Evolutionary conservation across 2,329 filamentous ascomycete genomes (phyloP).

Genomic region (Diaporthe citriasiana): DNA sequence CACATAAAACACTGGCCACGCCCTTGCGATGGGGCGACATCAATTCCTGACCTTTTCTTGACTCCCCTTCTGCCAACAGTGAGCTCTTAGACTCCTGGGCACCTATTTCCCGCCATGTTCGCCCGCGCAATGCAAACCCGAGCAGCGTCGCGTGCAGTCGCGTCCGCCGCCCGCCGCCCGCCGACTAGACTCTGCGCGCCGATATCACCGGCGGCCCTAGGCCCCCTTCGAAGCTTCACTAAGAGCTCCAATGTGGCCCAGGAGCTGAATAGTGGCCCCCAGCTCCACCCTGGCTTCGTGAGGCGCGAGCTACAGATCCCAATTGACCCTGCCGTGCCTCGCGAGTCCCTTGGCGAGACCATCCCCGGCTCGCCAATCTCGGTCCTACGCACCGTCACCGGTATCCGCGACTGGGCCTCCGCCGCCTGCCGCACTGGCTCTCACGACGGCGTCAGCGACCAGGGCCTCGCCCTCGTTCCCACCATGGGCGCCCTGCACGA

Average conservation of each 20-base stretch:
- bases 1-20: conserved; percentile 33
- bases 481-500: conserved; percentile 98
- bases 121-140: conserved; percentile 36
- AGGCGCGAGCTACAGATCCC: conserved; percentile 35
- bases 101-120: conserved; percentile 6
- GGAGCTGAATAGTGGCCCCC: background rate
- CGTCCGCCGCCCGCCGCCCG: background rate
- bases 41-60: conserved; percentile 36
- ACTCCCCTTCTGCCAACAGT: background rate
- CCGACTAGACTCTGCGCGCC: background rate
- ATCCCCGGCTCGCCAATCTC: conserved; percentile 73
- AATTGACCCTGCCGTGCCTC: conserved; percentile 38
- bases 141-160: conserved; percentile 34
- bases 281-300: background rate
- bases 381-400: conserved; percentile 81
- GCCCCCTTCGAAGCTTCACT: conserved; percentile 4
- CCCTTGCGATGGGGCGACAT: conserved; percentile 36
- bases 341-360: conserved; percentile 54
- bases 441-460: conserved; percentile 72
- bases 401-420: conserved; percentile 75
- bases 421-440: conserved; percentile 79
- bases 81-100: background rate
- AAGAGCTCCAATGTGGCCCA: background rate
- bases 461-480: conserved; percentile 88
- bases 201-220: background rate